Percentiles rank a stretch among this genome's conserved stretches.
Conservation (phyloP, 169 alveolate genomes). For the Cardiosporidium cionae region DNA sequence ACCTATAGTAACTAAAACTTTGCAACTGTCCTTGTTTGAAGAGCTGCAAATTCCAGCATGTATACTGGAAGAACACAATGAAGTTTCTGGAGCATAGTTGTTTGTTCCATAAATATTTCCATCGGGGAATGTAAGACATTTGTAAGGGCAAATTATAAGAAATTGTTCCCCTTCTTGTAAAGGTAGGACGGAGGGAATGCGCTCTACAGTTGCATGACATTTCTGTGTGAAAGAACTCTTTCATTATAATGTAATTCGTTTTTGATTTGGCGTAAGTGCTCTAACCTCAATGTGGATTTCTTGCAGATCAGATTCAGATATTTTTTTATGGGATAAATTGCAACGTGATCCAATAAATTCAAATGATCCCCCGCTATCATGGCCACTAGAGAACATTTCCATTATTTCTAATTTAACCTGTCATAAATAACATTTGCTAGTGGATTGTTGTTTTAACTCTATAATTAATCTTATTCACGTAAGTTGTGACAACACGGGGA, state of each 20-base stretch:
- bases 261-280: too few species aligned
- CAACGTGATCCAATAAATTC: slow-evolving; percentile 25
- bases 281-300: slow-evolving; percentile 1
- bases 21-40: neutral
- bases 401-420: slow-evolving; percentile 26
- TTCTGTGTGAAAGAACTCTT: neutral
- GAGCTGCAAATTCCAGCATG: slow-evolving; percentile 15
- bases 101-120: slow-evolving; percentile 5
- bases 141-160: neutral
- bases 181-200: neutral
- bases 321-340: neutral
- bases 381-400: slow-evolving; percentile 26
- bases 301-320: neutral
- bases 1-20: neutral
- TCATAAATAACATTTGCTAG: too few species aligned
- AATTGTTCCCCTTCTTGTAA: neutral
- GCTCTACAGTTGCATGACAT: slow-evolving; percentile 6
- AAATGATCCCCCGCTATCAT: slow-evolving; percentile 33
- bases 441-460: too few species aligned
- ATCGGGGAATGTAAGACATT: neutral
- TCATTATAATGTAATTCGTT: neutral
- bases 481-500: too few species aligned
- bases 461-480: too few species aligned
- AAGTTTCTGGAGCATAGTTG: slow-evolving; percentile 8
- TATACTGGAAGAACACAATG: slow-evolving; percentile 9